A percentile compares a stretch with the other conserved stretches of the same genome.
phyloP scores from a whole-genome alignment of 495 filamentous ascomycete species.

The Cercophora samala region DNA sequence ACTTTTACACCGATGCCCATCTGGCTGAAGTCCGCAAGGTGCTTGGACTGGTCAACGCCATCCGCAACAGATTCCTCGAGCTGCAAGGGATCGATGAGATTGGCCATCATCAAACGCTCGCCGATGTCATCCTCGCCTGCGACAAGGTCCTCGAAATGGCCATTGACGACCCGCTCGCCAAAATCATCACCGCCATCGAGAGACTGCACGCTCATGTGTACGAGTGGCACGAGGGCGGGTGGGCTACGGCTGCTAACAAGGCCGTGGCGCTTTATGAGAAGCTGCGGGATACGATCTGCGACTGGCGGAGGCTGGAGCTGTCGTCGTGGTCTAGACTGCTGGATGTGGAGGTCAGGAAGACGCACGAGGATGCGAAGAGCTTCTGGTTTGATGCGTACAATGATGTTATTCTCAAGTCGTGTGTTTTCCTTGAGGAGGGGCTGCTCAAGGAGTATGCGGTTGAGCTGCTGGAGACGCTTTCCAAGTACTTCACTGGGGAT shows the following conservation, averaged over 20 bases:
- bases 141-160: conserved; percentile 68
- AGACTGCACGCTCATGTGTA: conserved; percentile 76
- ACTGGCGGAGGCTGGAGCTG: conserved; percentile 86
- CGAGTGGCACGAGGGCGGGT: conserved; percentile 81
- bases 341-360: conserved; percentile 75
- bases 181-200: conserved; percentile 77
- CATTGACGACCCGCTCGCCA: conserved; percentile 82
- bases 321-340: conserved; percentile 89
- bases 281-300: conserved; percentile 70
- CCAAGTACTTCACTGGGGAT: conserved; percentile 68
- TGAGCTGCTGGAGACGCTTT: conserved; percentile 66
- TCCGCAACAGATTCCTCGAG: conserved; percentile 65
- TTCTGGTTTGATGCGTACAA: conserved; percentile 99
- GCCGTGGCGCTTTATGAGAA: conserved; percentile 65
- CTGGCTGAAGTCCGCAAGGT: conserved; percentile 68
- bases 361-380: conserved; percentile 67
- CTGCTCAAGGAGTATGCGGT: conserved; percentile 59
- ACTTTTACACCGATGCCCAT: conserved; percentile 86
- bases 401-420: conserved; percentile 71
- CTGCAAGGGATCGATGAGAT: conserved; percentile 61
- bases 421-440: conserved; percentile 55
- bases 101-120: conserved; percentile 56
- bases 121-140: conserved; percentile 71
- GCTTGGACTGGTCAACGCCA: conserved; percentile 59
- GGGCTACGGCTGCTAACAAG: conserved; percentile 76